These are phyloP conservation scores for Cyberlindnera saturnus DNA, from an alignment of 805 yeast species.

Conservation along the genomic window DNA sequence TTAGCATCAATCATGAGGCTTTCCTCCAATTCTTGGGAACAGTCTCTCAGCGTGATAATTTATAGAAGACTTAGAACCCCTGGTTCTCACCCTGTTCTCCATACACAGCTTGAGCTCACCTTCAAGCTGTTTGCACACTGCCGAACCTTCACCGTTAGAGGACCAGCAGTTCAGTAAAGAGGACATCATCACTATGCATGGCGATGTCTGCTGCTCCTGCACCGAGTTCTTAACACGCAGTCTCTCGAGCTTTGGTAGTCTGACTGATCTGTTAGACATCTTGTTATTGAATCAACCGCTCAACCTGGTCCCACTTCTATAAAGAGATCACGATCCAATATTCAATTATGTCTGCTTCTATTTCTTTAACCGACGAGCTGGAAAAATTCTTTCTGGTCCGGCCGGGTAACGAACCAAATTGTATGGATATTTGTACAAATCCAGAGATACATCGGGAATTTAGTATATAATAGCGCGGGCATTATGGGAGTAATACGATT, in stretches of 20 bases:
- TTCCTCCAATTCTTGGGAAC: constrained; percentile 43
- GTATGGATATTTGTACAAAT: too few species aligned
- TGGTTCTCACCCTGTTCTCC: constrained; percentile 31
- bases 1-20: constrained; percentile 31
- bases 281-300: too few species aligned
- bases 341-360: too few species aligned
- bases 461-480: too few species aligned
- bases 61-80: constrained; percentile 34
- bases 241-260: constrained; percentile 69
- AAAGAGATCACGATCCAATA: neutral
- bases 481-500: too few species aligned
- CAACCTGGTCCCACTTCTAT: neutral
- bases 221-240: constrained; percentile 64
- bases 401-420: too few species aligned
- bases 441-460: too few species aligned
- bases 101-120: constrained; percentile 70
- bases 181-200: constrained; percentile 78
- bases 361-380: too few species aligned
- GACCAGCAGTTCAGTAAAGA: constrained; percentile 93
- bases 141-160: constrained; percentile 80
- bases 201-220: constrained; percentile 51
- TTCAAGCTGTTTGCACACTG: constrained; percentile 59
- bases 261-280: constrained; percentile 31
- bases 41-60: constrained; percentile 50
- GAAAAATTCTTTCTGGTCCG: too few species aligned